phyloP scores from a whole-genome alignment of 495 filamentous ascomycete species.

The Hypoxylon rickii region DNA sequence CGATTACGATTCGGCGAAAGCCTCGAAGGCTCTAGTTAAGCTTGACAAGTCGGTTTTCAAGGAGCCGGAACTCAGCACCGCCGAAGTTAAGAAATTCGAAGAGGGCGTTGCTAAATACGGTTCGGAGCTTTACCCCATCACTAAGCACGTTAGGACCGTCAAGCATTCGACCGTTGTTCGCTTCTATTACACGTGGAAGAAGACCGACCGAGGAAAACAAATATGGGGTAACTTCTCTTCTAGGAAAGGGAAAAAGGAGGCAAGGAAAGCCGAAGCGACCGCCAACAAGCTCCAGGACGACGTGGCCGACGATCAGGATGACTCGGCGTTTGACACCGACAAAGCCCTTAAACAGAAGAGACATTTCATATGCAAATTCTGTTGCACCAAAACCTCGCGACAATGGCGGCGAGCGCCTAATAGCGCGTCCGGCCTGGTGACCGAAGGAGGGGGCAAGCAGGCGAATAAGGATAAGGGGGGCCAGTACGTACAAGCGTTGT shows the following conservation, averaged over 20 bases:
- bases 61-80: slow-evolving; percentile 77
- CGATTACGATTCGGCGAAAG: slow-evolving; percentile 69
- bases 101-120: slow-evolving; percentile 90
- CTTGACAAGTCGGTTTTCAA: slow-evolving; percentile 76
- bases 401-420: slow-evolving; percentile 93
- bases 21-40: slow-evolving; percentile 72
- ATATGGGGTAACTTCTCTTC: slow-evolving; percentile 90
- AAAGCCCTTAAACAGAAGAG: slow-evolving; percentile 81
- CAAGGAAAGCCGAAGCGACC: slow-evolving; percentile 64
- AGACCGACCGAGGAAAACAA: slow-evolving; percentile 79
- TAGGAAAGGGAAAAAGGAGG: slow-evolving; percentile 86
- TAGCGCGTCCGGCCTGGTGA: slow-evolving; percentile 71
- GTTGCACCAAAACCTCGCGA: slow-evolving; percentile 72
- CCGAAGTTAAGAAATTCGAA: slow-evolving; percentile 87
- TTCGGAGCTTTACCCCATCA: slow-evolving; percentile 84
- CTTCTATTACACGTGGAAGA: slow-evolving; percentile 99
- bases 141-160: slow-evolving; percentile 81
- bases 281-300: slow-evolving; percentile 83
- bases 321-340: slow-evolving; percentile 92
- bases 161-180: slow-evolving; percentile 79
- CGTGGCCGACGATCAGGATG: slow-evolving; percentile 89
- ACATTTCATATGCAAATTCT: slow-evolving; percentile 95
- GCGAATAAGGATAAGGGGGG: slow-evolving; percentile 71
- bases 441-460: slow-evolving; percentile 66
- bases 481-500: slow-evolving; percentile 82